These are phyloP conservation scores for Diaporthe eres DNA, from an alignment of 2,329 filamentous ascomycete species.

Conservation along the genomic window DNA sequence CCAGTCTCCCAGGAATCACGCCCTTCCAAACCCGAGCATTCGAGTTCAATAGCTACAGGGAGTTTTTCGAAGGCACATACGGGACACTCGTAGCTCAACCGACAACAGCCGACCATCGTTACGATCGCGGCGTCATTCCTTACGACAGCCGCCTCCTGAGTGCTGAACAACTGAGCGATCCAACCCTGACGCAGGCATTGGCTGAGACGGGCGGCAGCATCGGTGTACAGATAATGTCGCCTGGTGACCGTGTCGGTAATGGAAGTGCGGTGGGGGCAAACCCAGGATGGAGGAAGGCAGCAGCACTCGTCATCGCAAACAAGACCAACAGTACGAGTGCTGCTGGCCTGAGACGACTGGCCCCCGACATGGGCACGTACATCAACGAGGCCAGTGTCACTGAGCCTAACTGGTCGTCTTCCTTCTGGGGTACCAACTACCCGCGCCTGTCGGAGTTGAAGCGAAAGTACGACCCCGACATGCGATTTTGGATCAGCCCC, in stretches of 20 bases:
- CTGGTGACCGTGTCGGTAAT: neutral
- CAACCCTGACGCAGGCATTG: neutral
- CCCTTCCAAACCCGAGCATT: neutral
- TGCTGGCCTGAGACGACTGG: neutral
- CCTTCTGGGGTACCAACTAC: constrained; percentile 59
- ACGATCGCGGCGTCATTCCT: neutral
- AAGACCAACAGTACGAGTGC: constrained; percentile 3
- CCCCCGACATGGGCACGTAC: constrained; percentile 8
- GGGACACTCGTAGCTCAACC: neutral
- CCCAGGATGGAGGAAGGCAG: constrained; percentile 1
- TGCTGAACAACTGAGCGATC: neutral
- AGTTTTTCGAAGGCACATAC: constrained; percentile 8
- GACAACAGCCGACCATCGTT: constrained; percentile 3
- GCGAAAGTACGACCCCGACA: constrained; percentile 57
- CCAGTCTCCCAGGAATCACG: neutral
- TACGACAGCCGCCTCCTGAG: constrained; percentile 7
- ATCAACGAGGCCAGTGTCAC: constrained; percentile 16
- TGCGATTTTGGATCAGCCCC: constrained; percentile 18
- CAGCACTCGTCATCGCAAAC: neutral
- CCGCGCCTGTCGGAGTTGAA: constrained; percentile 54
- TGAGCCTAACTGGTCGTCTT: constrained; percentile 53
- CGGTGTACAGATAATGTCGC: constrained; percentile 3
- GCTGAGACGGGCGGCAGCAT: constrained; percentile 12
- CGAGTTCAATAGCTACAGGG: constrained; percentile 2
- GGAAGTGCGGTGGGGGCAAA: constrained; percentile 8